A percentile compares a stretch with the other conserved stretches of the same genome.
phyloP scores from a whole-genome alignment of 805 yeast genomes.

The Komagataella phaffii region DNA sequence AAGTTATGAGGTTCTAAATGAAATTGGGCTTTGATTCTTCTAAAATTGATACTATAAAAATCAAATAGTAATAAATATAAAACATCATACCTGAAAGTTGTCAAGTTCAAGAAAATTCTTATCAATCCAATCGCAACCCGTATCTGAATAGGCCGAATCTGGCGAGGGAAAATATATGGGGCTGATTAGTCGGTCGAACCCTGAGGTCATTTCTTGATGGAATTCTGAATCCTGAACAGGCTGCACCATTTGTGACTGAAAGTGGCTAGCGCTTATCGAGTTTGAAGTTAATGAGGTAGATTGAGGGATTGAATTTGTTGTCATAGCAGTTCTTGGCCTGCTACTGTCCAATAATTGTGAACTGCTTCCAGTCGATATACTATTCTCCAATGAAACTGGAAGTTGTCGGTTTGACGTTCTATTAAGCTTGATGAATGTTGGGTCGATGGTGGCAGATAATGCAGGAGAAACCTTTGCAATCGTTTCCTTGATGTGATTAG shows the following conservation, averaged over 20 bases:
- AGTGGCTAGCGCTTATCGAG: not conserved
- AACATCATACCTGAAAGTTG: slow-evolving; percentile 9
- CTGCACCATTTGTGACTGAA: not conserved
- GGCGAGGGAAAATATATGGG: slow-evolving; percentile 6
- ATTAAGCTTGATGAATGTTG: slow-evolving; percentile 13
- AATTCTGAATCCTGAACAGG: not conserved
- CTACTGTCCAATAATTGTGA: slow-evolving; percentile 1
- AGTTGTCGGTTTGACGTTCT: not conserved
- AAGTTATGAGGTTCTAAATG: not conserved
- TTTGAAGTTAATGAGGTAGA: not conserved
- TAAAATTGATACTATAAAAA: not conserved
- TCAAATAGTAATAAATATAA: not conserved
- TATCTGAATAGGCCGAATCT: slow-evolving; percentile 19
- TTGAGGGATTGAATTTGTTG: not conserved
- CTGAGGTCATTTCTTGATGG: not conserved
- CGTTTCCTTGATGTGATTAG: slow-evolving; percentile 32
- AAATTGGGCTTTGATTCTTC: not conserved
- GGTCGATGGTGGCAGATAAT: slow-evolving; percentile 22
- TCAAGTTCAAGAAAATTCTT: slow-evolving; percentile 27
- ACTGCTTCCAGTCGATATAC: not conserved
- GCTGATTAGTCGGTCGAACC: not conserved
- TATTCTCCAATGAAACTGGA: not conserved
- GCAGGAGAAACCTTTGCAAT: slow-evolving; percentile 27
- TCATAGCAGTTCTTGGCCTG: not conserved
- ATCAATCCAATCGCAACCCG: slow-evolving; percentile 49